Evolutionary conservation across 2,329 filamentous ascomycete genomes (phyloP).

Genomic region (Verticillium dahliae): DNA sequence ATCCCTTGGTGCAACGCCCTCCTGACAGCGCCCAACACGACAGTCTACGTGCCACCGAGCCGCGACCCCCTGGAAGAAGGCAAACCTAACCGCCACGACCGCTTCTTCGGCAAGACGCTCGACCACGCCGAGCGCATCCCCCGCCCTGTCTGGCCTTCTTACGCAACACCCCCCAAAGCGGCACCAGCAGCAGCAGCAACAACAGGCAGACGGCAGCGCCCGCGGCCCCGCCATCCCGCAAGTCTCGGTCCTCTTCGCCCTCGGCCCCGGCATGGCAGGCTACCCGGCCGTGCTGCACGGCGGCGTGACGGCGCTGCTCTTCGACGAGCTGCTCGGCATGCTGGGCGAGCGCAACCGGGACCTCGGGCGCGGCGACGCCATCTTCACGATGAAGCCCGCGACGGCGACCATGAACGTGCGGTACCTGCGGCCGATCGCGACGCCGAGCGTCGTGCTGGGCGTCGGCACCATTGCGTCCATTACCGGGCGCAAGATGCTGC

Average conservation of each 20-base stretch:
- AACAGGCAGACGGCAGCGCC: slow-evolving; percentile 2
- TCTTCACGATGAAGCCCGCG: slow-evolving; percentile 21
- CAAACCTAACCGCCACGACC: slow-evolving; percentile 19
- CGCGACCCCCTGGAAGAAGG: slow-evolving; percentile 18
- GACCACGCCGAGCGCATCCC: slow-evolving; percentile 17
- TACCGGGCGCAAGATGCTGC: slow-evolving; percentile 24
- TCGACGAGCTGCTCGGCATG: slow-evolving; percentile 29
- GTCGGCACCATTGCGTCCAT: slow-evolving; percentile 23
- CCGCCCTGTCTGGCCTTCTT: slow-evolving; percentile 28
- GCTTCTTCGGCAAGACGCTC: slow-evolving; percentile 26
- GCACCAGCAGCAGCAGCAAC: background rate
- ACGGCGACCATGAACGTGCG: slow-evolving; percentile 27
- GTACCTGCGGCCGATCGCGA: slow-evolving; percentile 23
- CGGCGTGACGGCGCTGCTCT: slow-evolving; percentile 25
- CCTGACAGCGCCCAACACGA: slow-evolving; percentile 17
- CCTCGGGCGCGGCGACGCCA: slow-evolving; percentile 20
- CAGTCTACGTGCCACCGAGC: slow-evolving; percentile 25
- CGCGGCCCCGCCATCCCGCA: slow-evolving; percentile 19
- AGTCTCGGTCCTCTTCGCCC: slow-evolving; percentile 21
- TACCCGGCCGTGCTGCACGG: slow-evolving; percentile 27
- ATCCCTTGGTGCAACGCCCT: slow-evolving; percentile 27
- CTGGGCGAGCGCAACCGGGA: slow-evolving; percentile 28
- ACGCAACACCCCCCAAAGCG: slow-evolving; percentile 12
- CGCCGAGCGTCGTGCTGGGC: slow-evolving; percentile 21
- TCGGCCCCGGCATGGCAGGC: slow-evolving; percentile 26